Percentiles rank a stretch among this genome's conserved stretches.
These are phyloP conservation scores for Pichia sporocuriosa DNA, from an alignment of 805 yeast genomes.

Conservation along the genomic window DNA sequence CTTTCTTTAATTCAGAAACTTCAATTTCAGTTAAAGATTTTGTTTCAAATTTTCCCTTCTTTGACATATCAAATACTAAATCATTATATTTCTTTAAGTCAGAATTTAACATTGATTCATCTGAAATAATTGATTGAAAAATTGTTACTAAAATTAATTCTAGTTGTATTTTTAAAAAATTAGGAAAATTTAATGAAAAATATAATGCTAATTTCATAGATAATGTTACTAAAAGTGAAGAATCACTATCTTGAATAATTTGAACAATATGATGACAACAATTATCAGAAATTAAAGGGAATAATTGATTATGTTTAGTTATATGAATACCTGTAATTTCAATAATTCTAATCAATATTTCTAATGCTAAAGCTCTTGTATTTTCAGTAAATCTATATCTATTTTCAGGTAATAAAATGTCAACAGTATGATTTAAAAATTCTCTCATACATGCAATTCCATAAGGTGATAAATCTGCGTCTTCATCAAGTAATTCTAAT, in stretches of 20 bases:
- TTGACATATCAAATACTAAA: constrained; percentile 26
- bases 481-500: constrained; percentile 10
- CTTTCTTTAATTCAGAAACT: constrained; percentile 23
- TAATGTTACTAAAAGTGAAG: constrained; percentile 63
- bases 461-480: constrained; percentile 41
- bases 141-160: constrained; percentile 65
- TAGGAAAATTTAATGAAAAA: constrained; percentile 58
- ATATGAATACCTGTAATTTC: constrained; percentile 72
- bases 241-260: constrained; percentile 67
- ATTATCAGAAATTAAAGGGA: constrained; percentile 66
- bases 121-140: constrained; percentile 37
- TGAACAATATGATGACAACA: constrained; percentile 82
- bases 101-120: constrained; percentile 20
- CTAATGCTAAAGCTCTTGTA: constrained; percentile 75
- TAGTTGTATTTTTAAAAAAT: constrained; percentile 67
- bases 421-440: constrained; percentile 65
- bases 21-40: constrained; percentile 24
- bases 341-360: constrained; percentile 67
- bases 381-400: constrained; percentile 82
- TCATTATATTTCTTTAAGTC: constrained; percentile 25
- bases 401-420: constrained; percentile 75
- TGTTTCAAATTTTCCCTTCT: constrained; percentile 21
- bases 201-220: constrained; percentile 73
- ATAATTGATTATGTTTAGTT: constrained; percentile 54
- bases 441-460: constrained; percentile 74